Evolutionary conservation across 768 basidiomycete genomes (phyloP).

Genomic region (Leccinum disarticulatum): DNA sequence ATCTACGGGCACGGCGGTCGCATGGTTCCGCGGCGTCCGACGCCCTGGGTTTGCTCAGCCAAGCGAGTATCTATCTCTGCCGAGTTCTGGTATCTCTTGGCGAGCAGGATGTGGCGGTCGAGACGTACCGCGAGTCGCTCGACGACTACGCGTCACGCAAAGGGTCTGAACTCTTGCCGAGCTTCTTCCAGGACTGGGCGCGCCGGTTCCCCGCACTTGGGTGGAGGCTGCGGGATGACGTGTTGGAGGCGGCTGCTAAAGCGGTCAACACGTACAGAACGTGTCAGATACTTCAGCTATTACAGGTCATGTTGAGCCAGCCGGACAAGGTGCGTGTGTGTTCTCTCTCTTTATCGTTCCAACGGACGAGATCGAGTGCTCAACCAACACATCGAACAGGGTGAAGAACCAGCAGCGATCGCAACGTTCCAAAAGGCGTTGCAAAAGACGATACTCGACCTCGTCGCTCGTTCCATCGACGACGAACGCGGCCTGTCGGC

Average conservation of each 20-base stretch:
- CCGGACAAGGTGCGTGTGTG: conserved; percentile 21
- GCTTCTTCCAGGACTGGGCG: conserved; percentile 79
- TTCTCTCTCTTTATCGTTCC: not conserved
- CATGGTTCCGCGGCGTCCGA: conserved; percentile 61
- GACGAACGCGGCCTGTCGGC: conserved; percentile 49
- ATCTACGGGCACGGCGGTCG: conserved; percentile 67
- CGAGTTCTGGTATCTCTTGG: conserved; percentile 45
- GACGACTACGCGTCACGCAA: conserved; percentile 80
- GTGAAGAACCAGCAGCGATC: conserved; percentile 41
- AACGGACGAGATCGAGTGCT: conserved; percentile 3
- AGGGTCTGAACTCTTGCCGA: conserved; percentile 66
- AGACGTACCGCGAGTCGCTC: conserved; percentile 65
- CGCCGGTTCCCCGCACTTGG: conserved; percentile 61
- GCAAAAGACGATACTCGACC: conserved; percentile 47
- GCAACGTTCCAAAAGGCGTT: conserved; percentile 48
- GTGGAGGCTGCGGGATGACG: conserved; percentile 61
- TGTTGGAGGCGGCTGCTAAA: conserved; percentile 56
- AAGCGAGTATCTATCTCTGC: conserved; percentile 69
- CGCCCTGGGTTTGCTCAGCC: conserved; percentile 60
- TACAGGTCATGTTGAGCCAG: conserved; percentile 62
- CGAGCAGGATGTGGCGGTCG: conserved; percentile 43
- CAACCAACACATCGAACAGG: conserved; percentile 23
- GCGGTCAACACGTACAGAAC: conserved; percentile 78
- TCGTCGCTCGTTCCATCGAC: conserved; percentile 49
- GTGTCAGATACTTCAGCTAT: conserved; percentile 69